These are phyloP conservation scores for Myrmaecium sp. DNA, from an alignment of 2,329 filamentous ascomycete genomes.

Conservation along the genomic window DNA sequence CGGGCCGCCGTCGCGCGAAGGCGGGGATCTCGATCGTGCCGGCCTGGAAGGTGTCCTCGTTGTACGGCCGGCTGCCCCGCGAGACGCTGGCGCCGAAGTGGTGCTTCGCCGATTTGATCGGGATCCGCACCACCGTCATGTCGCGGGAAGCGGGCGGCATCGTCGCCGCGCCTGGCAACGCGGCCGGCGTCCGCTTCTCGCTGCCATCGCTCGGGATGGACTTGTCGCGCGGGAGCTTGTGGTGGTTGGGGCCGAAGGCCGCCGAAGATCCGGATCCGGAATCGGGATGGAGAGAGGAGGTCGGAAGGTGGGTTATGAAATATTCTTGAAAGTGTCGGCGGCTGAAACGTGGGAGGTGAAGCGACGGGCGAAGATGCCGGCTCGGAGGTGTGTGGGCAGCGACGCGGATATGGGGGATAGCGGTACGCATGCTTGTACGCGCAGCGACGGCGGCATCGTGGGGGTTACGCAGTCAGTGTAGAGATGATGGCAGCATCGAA, in stretches of 20 bases:
- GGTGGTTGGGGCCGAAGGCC: slow-evolving; percentile 48
- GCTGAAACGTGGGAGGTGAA: slow-evolving; percentile 1
- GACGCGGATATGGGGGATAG: no score
- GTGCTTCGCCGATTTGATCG: slow-evolving; percentile 82
- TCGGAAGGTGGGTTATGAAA: slow-evolving; percentile 90
- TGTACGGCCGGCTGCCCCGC: slow-evolving; percentile 70
- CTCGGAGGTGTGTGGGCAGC: no score
- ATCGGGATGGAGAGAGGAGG: slow-evolving; percentile 82
- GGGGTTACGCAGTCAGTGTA: no score
- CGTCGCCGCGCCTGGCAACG: slow-evolving; percentile 15
- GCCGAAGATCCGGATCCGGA: slow-evolving; percentile 42
- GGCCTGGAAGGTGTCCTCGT: slow-evolving; percentile 88
- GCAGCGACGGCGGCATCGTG: no score
- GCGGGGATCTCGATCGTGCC: slow-evolving; percentile 86
- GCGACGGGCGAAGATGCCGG: no score
- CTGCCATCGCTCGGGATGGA: slow-evolving; percentile 36
- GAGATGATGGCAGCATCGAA: no score
- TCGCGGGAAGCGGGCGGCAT: slow-evolving; percentile 35
- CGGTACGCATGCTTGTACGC: no score
- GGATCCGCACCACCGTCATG: slow-evolving; percentile 87
- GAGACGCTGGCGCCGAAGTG: slow-evolving; percentile 74
- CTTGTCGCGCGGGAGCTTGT: slow-evolving; percentile 73
- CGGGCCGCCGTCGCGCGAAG: slow-evolving; percentile 70
- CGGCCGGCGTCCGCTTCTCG: slow-evolving; percentile 17
- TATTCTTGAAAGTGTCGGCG: slow-evolving; percentile 66